These are phyloP conservation scores for Agrocybe praecox DNA, from an alignment of 768 basidiomycete genomes.

Conservation along the genomic window DNA sequence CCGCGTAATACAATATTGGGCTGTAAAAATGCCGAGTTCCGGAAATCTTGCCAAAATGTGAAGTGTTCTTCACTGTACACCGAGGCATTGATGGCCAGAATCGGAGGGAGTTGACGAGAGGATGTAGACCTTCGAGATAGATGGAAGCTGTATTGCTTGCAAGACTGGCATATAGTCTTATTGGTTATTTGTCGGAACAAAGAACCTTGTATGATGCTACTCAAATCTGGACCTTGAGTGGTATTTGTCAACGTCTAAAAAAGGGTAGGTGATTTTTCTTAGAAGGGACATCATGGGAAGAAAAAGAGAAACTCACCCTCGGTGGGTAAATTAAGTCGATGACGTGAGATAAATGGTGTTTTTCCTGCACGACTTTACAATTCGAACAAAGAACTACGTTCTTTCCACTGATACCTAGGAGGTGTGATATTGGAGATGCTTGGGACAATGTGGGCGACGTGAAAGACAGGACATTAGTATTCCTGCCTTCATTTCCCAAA, in stretches of 20 bases:
- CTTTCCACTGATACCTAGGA: slow-evolving; percentile 79
- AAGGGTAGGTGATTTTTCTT: not conserved
- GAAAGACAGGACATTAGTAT: not conserved
- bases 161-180: slow-evolving; percentile 84
- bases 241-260: slow-evolving; percentile 8
- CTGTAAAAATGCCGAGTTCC: slow-evolving; percentile 59
- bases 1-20: slow-evolving; percentile 59
- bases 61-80: slow-evolving; percentile 76
- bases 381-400: slow-evolving; percentile 74
- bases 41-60: slow-evolving; percentile 74
- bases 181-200: slow-evolving; percentile 81
- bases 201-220: slow-evolving; percentile 71
- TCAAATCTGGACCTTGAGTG: slow-evolving; percentile 49
- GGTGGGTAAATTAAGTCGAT: slow-evolving; percentile 88
- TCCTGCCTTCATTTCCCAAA: slow-evolving; percentile 64
- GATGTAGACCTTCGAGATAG: slow-evolving; percentile 68
- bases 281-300: not conserved
- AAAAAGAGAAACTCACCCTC: slow-evolving; percentile 50
- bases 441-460: slow-evolving; percentile 27
- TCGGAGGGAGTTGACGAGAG: slow-evolving; percentile 71
- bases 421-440: slow-evolving; percentile 80
- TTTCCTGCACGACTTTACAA: slow-evolving; percentile 72
- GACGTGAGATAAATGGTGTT: slow-evolving; percentile 81
- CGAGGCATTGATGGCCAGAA: slow-evolving; percentile 85
- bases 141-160: slow-evolving; percentile 78